phyloP scores from a whole-genome alignment of 805 yeast species.

The Candida nitratophila region DNA sequence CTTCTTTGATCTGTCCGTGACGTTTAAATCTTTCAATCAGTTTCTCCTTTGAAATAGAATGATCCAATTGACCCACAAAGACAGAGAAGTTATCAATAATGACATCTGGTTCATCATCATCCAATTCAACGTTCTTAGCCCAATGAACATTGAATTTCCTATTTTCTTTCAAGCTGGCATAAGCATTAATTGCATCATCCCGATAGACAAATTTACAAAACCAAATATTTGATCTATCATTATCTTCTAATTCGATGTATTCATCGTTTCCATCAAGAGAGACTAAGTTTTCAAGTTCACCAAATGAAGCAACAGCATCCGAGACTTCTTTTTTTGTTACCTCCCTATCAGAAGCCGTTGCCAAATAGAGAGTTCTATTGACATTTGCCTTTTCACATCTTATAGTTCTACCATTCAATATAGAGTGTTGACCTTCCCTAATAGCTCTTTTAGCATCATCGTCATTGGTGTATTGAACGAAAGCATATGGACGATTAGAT shows the following conservation, averaged over 20 bases:
- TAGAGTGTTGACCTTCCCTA: constrained; percentile 57
- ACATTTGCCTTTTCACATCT: constrained; percentile 91
- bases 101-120: constrained; percentile 27
- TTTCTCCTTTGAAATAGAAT: constrained; percentile 45
- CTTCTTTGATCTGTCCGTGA: constrained; percentile 60
- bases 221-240: constrained; percentile 40
- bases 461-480: constrained; percentile 76
- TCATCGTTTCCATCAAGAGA: constrained; percentile 9
- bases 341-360: constrained; percentile 21
- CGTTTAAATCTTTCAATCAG: constrained; percentile 51
- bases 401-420: constrained; percentile 65
- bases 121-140: constrained; percentile 75
- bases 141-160: constrained; percentile 62
- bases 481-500: constrained; percentile 82
- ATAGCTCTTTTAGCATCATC: constrained; percentile 65
- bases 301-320: constrained; percentile 43
- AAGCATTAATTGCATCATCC: constrained; percentile 84
- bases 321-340: constrained; percentile 26
- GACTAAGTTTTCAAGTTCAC: constrained; percentile 68
- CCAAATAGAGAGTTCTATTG: constrained; percentile 72
- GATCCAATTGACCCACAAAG: constrained; percentile 71
- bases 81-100: constrained; percentile 64
- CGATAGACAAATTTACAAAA: constrained; percentile 72
- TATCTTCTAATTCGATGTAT: constrained; percentile 1
- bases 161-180: constrained; percentile 55